Evolutionary conservation across 139 green algal genomes (phyloP).

Genomic region (Volvox reticuliferus): DNA sequence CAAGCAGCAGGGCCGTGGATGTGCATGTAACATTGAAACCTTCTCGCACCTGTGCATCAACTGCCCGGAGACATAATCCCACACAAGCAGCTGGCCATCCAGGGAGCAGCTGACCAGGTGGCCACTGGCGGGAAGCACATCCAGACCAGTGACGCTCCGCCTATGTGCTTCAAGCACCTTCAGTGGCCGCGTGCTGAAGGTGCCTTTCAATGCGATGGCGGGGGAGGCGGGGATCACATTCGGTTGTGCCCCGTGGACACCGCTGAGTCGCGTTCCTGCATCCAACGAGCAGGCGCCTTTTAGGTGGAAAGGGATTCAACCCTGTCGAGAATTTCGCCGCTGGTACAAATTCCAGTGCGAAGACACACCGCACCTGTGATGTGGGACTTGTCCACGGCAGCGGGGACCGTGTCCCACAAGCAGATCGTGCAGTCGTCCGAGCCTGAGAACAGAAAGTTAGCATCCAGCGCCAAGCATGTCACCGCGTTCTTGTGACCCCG

Average conservation of each 20-base stretch:
- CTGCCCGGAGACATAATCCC: conserved; percentile 69
- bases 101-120: conserved; percentile 67
- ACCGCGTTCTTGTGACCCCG: conserved; percentile 71
- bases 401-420: conserved; percentile 73
- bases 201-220: not conserved
- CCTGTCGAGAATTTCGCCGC: not conserved
- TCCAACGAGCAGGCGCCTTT: not conserved
- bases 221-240: not conserved
- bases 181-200: conserved; percentile 57
- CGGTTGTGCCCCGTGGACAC: not conserved
- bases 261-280: not conserved
- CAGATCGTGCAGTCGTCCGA: conserved; percentile 48
- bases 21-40: too few relatives aligned
- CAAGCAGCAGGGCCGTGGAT: too few relatives aligned
- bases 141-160: conserved; percentile 66
- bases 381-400: not conserved
- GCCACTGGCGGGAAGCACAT: conserved; percentile 57
- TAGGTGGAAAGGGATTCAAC: not conserved
- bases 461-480: conserved; percentile 74
- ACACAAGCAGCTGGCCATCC: conserved; percentile 73
- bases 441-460: conserved; percentile 79
- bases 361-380: not conserved
- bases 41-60: conserved; percentile 56
- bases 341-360: not conserved
- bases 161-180: conserved; percentile 67